Evolutionary conservation across 805 yeast genomes (phyloP), one percentile per base, ranked within the genome.

Genomic region (Sporopachydermia lactativora): DNA sequence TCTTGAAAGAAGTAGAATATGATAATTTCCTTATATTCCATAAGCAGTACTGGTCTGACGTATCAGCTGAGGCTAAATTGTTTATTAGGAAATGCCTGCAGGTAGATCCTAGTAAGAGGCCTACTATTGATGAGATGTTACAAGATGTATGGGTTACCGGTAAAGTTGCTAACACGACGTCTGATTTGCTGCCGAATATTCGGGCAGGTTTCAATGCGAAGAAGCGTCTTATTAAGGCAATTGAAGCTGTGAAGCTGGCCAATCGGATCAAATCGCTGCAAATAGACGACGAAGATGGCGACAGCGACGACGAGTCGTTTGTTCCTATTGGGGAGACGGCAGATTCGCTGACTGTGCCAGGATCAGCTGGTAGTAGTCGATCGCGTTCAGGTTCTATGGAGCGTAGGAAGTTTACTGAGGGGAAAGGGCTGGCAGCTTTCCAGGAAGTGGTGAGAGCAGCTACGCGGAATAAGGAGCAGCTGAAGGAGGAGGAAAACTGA

Each of bases 141-240:
- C 46, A 66, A 3, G 86, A 85, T 60, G 74, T 78, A 18, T 88
- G 97, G 97, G 70, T 88, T 38, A 65, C 69, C 1, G 31, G 31
- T 24, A 24, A 8, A 24, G 39, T 51, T 13, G 49, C 53, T 19
- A 63, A 61, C 44, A 58, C 61, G 18, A 48, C 55, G 18, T 64
- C 70, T 36, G 94, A 89, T 60, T 71, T 89, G 63, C 70, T 85
- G 58, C 94, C 95, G 17, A 71, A 67, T 54, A 77, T 89, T 60
- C 75, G 75, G 62, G 75, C 77, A 53, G 84, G 83, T 36, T 82
- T 85, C 69, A 75, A 79, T 54, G 94, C 95, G 19, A 84, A 82
- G 54, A 69, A 72, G 52, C 86, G 81, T 59, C 77, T 92, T 64
- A 75, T 78, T 52, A 82, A 80, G 50, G 96, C 92, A 34, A 79